phyloP scores from a whole-genome alignment of 345 rosid species.

The Arabis hirsuta region DNA sequence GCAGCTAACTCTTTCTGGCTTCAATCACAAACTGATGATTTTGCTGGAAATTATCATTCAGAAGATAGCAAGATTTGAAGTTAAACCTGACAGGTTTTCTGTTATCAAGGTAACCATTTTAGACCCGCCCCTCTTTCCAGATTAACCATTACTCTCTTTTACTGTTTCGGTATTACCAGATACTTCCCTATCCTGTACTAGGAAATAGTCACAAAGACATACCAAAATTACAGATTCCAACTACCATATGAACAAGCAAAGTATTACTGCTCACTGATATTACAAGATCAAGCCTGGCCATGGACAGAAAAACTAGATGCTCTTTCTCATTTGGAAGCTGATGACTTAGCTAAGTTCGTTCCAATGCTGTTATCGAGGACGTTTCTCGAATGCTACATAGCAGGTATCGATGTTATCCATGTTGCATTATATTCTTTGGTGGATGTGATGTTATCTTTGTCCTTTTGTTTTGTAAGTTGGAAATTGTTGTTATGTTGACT shows the following conservation, averaged over 20 bases:
- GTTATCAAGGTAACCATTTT: conserved; percentile 72
- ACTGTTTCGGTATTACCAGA: too few relatives aligned
- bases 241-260: conserved; percentile 77
- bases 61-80: conserved; percentile 75
- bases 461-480: too few relatives aligned
- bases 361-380: conserved; percentile 74
- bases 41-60: conserved; percentile 66
- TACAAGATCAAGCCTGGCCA: conserved; percentile 64
- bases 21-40: conserved; percentile 83
- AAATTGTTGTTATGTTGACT: background rate
- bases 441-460: too few relatives aligned
- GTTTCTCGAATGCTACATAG: conserved; percentile 75
- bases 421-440: background rate
- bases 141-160: too few relatives aligned
- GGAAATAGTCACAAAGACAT: conserved; percentile 72
- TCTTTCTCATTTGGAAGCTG: conserved; percentile 59
- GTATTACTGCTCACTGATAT: conserved; percentile 65
- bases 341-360: conserved; percentile 66
- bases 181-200: conserved; percentile 27
- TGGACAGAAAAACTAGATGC: conserved; percentile 76
- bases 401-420: conserved; percentile 50
- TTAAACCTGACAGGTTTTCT: conserved; percentile 75
- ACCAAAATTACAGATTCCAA: conserved; percentile 70
- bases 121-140: background rate
- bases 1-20: conserved; percentile 74